Base-by-base conservation (phyloP, 2,329 filamentous ascomycete species). In the Sarocladium kiliense region DNA sequence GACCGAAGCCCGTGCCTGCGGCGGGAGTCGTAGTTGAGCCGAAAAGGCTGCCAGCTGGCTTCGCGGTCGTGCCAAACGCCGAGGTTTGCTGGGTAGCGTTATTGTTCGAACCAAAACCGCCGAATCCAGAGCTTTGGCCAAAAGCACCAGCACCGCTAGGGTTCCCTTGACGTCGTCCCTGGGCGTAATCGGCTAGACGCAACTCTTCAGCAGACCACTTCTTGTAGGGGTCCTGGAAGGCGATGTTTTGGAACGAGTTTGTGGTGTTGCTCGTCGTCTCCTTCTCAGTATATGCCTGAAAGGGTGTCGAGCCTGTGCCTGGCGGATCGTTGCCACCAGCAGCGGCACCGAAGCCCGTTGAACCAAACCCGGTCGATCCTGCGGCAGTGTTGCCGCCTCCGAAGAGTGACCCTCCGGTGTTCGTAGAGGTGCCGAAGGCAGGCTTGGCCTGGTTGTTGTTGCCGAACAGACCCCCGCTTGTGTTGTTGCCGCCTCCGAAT, bases 191-290 rank as follows among this genome's bases (percentile, higher is more conserved):
- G 45, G 85, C 90, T 58, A 96, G 72, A 65, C 89, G 81, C 54
- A 94, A 73, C 69, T 94, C 87, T 64, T 89, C 94, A n/a, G 89
- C 83, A 10, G 93, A 97, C 77, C 88, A 97, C 68, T 94, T 95
- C 69, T 86, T 86, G 74, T 93, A 95, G 1, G 87, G 82, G 23
- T 86, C 84, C 72, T 88, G 86, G 68, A 93, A 91, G 21, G 87
- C 75, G 56, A 95, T 84, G 62, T 85, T 93, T 70, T 94, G 89
- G 69, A 88, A 95, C 3, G 86, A 79, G 65, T 87, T 82, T 60
- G 74, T 80, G 65, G 55, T 72, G 18, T 69, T 71, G 61, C 73
- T 79, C 41, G 79, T 82, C 3, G 76, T 71, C 65, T 95, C 90
- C 69, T 93, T 94, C 73, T 95, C 90, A 19, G 78, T 74, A 47